These are phyloP conservation scores for Carallia brachiata DNA, from an alignment of 345 rosid genomes.

Conservation along the genomic window DNA sequence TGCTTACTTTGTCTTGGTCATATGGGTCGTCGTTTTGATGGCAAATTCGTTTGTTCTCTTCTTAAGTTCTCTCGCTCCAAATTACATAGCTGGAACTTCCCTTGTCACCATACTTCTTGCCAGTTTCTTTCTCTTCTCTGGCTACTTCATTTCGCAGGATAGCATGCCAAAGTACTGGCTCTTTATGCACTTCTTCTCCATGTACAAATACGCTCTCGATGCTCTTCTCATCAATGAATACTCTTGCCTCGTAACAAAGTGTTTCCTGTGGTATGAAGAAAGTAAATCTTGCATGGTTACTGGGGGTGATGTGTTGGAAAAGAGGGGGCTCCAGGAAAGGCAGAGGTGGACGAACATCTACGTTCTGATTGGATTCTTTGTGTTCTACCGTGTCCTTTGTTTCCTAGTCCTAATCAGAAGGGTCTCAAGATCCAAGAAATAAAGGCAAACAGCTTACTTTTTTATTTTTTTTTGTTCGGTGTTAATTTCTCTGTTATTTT, in stretches of 20 bases:
- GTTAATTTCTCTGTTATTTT: not conserved
- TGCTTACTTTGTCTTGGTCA: slow-evolving; percentile 66
- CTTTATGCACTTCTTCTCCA: slow-evolving; percentile 87
- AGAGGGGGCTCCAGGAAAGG: slow-evolving; percentile 60
- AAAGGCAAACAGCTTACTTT: slow-evolving; percentile 1
- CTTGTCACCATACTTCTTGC: slow-evolving; percentile 67
- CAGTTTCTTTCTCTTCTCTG: slow-evolving; percentile 85
- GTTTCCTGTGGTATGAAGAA: slow-evolving; percentile 65
- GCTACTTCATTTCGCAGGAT: slow-evolving; percentile 77
- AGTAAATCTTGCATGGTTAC: slow-evolving; percentile 52
- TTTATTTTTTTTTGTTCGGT: no score
- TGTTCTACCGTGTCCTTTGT: slow-evolving; percentile 77
- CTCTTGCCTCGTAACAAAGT: slow-evolving; percentile 61
- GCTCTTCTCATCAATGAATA: slow-evolving; percentile 87
- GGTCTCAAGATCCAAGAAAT: slow-evolving; percentile 71
- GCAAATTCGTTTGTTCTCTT: slow-evolving; percentile 88
- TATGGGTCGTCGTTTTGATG: slow-evolving; percentile 79
- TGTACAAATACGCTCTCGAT: slow-evolving; percentile 91
- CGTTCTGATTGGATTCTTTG: slow-evolving; percentile 74
- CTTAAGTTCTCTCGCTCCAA: slow-evolving; percentile 87
- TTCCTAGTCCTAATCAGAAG: slow-evolving; percentile 68
- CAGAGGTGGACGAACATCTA: slow-evolving; percentile 74
- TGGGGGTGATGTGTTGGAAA: slow-evolving; percentile 67
- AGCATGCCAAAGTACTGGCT: slow-evolving; percentile 89
- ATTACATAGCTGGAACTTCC: slow-evolving; percentile 85